Conservation (phyloP, 495 filamentous ascomycete genomes). For the Xylaria curta region DNA sequence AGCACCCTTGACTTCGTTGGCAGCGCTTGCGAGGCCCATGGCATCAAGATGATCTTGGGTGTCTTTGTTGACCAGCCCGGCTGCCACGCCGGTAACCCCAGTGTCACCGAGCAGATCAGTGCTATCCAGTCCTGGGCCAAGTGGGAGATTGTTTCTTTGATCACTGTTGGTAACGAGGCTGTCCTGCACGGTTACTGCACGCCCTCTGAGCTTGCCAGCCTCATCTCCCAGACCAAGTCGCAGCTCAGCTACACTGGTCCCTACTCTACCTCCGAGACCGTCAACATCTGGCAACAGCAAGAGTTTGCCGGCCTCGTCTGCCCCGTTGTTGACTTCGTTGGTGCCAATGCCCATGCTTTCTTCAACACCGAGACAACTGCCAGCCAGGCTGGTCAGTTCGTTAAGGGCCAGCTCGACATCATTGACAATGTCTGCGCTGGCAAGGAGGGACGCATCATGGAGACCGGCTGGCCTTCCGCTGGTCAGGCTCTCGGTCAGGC, state of each 20-base stretch:
- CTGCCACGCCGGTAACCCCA: conserved; percentile 55
- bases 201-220: conserved; percentile 66
- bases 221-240: conserved; percentile 65
- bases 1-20: conserved; percentile 76
- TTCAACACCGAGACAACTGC: conserved; percentile 76
- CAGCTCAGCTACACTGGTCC: conserved; percentile 72
- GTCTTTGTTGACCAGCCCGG: conserved; percentile 76
- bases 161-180: conserved; percentile 91
- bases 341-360: conserved; percentile 90
- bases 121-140: conserved; percentile 75
- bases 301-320: conserved; percentile 67
- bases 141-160: conserved; percentile 77
- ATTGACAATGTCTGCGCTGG: conserved; percentile 69
- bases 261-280: conserved; percentile 85
- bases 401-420: conserved; percentile 66
- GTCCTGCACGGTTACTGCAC: conserved; percentile 71
- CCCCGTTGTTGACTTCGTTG: conserved; percentile 74
- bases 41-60: conserved; percentile 81
- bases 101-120: conserved; percentile 69
- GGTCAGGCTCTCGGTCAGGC: conserved; percentile 75
- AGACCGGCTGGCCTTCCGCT: conserved; percentile 86
- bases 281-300: conserved; percentile 68
- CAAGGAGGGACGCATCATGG: conserved; percentile 75
- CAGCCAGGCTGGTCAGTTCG: conserved; percentile 73
- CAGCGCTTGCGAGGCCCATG: conserved; percentile 62